phyloP scores from a whole-genome alignment of 2,329 filamentous ascomycete genomes.

The Daldinia eschscholtzii region DNA sequence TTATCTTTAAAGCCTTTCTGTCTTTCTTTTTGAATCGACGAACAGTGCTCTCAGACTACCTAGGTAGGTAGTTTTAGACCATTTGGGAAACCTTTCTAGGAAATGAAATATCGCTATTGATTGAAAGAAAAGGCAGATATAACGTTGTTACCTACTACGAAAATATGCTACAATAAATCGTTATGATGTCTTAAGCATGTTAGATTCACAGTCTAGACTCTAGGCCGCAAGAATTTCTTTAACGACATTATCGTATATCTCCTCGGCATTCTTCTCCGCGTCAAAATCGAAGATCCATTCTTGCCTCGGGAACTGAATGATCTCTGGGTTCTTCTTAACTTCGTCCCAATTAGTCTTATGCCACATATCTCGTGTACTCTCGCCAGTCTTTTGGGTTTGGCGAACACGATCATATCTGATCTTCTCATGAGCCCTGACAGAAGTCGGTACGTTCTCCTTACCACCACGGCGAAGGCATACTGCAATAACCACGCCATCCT shows the following conservation, averaged over 20 bases:
- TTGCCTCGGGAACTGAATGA: conserved; percentile 62
- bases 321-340: conserved; percentile 61
- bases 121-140: background rate
- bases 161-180: background rate
- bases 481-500: conserved; percentile 63
- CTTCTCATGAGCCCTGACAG: conserved; percentile 59
- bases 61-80: too few relatives aligned
- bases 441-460: conserved; percentile 55
- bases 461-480: conserved; percentile 58
- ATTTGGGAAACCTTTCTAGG: background rate
- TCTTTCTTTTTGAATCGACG: too few relatives aligned
- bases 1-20: too few relatives aligned
- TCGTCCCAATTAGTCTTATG: conserved; percentile 67
- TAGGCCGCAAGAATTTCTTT: conserved; percentile 45
- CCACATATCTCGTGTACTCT: conserved; percentile 65
- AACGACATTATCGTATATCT: conserved; percentile 54
- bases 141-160: background rate
- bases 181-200: background rate
- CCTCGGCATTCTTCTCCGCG: conserved; percentile 60
- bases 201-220: conserved; percentile 19
- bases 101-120: background rate
- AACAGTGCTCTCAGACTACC: too few relatives aligned
- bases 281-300: conserved; percentile 67
- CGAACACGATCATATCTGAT: conserved; percentile 64
- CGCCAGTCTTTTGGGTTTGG: conserved; percentile 64